Conservation (phyloP, 257 asterid species). For the Salvia hispanica region DNA sequence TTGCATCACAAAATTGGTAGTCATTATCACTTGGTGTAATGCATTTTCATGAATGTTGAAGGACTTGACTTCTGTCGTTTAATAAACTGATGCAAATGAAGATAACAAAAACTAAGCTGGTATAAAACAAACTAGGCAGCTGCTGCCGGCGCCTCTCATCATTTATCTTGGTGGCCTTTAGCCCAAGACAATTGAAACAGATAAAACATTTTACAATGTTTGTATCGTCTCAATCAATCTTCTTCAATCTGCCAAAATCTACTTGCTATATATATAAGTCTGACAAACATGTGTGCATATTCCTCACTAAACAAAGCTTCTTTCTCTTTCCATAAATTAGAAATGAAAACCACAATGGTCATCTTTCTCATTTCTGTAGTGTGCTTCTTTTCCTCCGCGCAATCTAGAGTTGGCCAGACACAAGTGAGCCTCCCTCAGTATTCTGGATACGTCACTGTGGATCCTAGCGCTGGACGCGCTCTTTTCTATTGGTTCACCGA, state of each 20-base stretch:
- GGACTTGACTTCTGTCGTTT: neutral
- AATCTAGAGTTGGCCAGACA: slow-evolving; percentile 33
- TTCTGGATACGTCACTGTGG: slow-evolving; percentile 47
- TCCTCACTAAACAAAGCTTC: neutral
- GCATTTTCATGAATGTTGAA: neutral
- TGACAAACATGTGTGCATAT: neutral
- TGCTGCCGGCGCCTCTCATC: slow-evolving; percentile 1
- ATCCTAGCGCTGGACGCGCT: slow-evolving; percentile 43
- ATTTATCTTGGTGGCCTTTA: neutral
- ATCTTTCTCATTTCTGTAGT: slow-evolving; percentile 18
- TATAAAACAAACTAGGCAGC: neutral
- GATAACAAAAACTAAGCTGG: slow-evolving; percentile 6
- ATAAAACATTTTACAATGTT: too few relatives aligned
- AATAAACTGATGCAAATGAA: neutral
- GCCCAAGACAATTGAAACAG: too few relatives aligned
- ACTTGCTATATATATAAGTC: neutral
- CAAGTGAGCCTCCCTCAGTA: slow-evolving; percentile 39
- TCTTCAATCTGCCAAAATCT: slow-evolving; percentile 9
- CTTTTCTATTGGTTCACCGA: slow-evolving; percentile 45
- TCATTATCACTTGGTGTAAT: too few relatives aligned
- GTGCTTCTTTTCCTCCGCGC: slow-evolving; percentile 22
- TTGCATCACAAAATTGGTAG: too few relatives aligned
- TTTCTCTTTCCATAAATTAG: neutral
- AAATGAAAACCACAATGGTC: slow-evolving; percentile 10
- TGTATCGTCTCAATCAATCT: neutral